Evolutionary conservation across 2,329 filamentous ascomycete species (phyloP).

Genomic region (Arthroderma sp.): DNA sequence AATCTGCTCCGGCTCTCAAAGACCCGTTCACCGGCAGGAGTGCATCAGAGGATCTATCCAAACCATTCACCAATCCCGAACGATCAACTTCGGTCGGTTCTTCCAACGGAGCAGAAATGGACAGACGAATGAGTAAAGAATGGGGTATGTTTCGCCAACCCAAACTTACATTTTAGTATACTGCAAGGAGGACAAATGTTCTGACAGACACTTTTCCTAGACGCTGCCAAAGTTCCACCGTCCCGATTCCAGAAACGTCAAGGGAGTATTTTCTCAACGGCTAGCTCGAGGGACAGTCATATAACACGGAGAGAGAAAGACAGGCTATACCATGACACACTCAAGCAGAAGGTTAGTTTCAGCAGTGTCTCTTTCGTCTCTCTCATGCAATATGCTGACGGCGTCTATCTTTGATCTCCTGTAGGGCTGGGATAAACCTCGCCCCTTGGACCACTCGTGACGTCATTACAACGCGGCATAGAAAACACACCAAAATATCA

Average conservation of each 20-base stretch:
- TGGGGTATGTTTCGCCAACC: conserved; percentile 15
- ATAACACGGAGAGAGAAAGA: conserved; percentile 46
- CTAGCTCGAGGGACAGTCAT: conserved; percentile 51
- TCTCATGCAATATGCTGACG: too few species aligned
- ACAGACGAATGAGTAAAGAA: conserved; percentile 25
- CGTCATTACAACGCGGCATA: too few species aligned
- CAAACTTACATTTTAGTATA: neutral
- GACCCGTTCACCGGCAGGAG: too few species aligned
- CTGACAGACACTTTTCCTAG: conserved; percentile 18
- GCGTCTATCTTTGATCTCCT: too few species aligned
- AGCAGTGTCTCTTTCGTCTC: too few species aligned
- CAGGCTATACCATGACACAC: conserved; percentile 45
- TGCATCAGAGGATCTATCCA: too few species aligned
- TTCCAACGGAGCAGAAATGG: conserved; percentile 6
- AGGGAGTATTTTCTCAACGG: conserved; percentile 56
- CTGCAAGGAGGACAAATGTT: neutral
- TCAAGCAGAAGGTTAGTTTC: conserved; percentile 27
- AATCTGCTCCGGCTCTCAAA: too few species aligned
- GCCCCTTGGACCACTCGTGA: too few species aligned
- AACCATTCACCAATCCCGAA: neutral
- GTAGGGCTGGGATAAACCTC: too few species aligned
- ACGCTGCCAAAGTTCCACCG: conserved; percentile 54
- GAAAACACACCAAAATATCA: too few species aligned
- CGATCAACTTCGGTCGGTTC: conserved; percentile 4
- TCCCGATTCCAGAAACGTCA: conserved; percentile 57